A percentile compares a stretch with the other conserved stretches of the same genome.
phyloP scores from a whole-genome alignment of 2,329 filamentous ascomycete species.

The Stemphylium beticola region DNA sequence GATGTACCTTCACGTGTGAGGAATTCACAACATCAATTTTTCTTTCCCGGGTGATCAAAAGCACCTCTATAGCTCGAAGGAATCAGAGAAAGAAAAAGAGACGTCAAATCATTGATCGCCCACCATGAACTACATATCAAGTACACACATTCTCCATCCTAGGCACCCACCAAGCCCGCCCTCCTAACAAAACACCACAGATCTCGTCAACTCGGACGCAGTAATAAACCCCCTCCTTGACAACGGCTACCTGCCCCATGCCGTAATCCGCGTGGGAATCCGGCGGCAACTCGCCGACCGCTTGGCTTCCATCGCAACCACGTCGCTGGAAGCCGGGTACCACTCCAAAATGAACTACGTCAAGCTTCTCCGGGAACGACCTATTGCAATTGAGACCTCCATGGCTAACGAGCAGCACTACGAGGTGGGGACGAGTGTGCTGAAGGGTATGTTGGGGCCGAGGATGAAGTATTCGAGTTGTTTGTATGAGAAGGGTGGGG shows the following conservation, averaged over 20 bases:
- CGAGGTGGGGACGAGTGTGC: conserved; percentile 71
- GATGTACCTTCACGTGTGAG: background rate
- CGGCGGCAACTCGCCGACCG: conserved; percentile 69
- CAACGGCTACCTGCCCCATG: conserved; percentile 68
- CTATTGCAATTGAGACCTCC: conserved; percentile 72
- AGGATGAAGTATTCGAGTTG: conserved; percentile 76
- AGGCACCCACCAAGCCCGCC: background rate
- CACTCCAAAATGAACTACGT: conserved; percentile 70
- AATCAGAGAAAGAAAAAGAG: too few relatives aligned
- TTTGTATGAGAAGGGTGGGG: conserved; percentile 63
- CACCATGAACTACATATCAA: conserved; percentile 44
- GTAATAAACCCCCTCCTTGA: conserved; percentile 60
- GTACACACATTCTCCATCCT: conserved; percentile 17
- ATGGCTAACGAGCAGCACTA: conserved; percentile 74
- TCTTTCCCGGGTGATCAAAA: too few relatives aligned
- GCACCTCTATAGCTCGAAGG: too few relatives aligned
- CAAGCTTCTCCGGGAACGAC: conserved; percentile 62
- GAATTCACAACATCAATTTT: background rate
- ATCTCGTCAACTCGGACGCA: conserved; percentile 33
- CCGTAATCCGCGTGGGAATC: conserved; percentile 69
- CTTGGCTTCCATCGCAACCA: conserved; percentile 60
- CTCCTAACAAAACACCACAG: conserved; percentile 14
- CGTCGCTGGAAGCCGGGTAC: conserved; percentile 60
- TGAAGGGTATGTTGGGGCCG: conserved; percentile 67
- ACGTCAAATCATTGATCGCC: background rate